Evolutionary conservation across 768 basidiomycete species (phyloP).

Genomic region (button mushroom (Agaricus bisporus)): DNA sequence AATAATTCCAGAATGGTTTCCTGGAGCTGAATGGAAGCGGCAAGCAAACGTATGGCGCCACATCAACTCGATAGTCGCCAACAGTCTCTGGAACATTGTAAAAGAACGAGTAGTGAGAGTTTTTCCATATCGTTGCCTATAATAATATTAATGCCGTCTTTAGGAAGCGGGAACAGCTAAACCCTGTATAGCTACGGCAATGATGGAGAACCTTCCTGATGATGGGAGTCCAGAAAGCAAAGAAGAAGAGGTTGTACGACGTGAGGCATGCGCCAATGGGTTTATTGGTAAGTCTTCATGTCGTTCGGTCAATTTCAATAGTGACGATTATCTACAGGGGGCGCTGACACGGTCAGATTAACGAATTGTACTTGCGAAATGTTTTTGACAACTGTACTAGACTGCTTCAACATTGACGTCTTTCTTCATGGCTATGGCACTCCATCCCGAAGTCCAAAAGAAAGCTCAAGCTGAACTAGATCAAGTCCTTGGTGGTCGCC

Average conservation of each 20-base stretch:
- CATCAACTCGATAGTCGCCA: conserved; percentile 23
- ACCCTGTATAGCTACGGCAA: conserved; percentile 13
- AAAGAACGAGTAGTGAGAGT: conserved; percentile 23
- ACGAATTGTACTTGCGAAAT: neutral
- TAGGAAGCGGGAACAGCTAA: conserved; percentile 1
- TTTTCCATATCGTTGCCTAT: neutral
- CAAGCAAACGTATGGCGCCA: conserved; percentile 25
- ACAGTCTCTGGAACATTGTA: conserved; percentile 10
- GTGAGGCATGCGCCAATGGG: conserved; percentile 16
- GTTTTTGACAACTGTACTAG: neutral
- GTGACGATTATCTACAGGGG: neutral
- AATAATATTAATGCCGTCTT: neutral
- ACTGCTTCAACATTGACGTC: conserved; percentile 12
- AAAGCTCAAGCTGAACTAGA: conserved; percentile 15
- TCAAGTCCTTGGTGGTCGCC: conserved; percentile 16
- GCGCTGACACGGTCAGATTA: conserved; percentile 10
- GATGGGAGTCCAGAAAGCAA: conserved; percentile 7
- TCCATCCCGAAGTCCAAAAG: conserved; percentile 12
- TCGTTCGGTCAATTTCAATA: neutral
- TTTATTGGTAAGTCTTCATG: conserved; percentile 17
- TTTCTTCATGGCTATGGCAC: conserved; percentile 16
- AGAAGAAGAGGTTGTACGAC: conserved; percentile 18
- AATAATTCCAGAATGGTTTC: conserved; percentile 32
- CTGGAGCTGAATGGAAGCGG: conserved; percentile 30
- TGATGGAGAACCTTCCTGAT: conserved; percentile 16